Evolutionary conservation across 164 flowering plant species (phyloP).

Genomic region (Pachysandra terminalis): DNA sequence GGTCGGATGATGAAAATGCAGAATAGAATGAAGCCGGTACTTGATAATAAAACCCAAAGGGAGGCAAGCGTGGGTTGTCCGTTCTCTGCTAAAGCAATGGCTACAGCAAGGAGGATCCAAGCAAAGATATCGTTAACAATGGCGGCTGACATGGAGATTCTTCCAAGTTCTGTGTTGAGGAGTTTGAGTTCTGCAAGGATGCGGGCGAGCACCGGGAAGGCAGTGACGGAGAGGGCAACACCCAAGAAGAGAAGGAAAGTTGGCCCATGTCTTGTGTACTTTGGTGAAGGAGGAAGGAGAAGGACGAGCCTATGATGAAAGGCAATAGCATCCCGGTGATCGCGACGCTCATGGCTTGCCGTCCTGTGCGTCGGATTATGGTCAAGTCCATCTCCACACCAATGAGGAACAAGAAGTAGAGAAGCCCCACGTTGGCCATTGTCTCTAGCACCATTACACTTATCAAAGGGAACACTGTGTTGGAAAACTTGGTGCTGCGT

Average conservation of each 20-base stretch:
- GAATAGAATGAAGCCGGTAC: constrained; percentile 18
- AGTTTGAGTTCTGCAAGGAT: constrained; percentile 36
- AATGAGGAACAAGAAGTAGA: constrained; percentile 33
- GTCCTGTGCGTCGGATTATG: constrained; percentile 16
- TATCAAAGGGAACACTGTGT: constrained; percentile 16
- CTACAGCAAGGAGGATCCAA: constrained; percentile 28
- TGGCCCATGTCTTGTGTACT: background rate
- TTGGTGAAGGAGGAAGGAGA: constrained; percentile 12
- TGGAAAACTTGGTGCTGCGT: background rate
- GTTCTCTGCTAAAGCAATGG: constrained; percentile 22
- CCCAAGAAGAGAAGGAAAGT: constrained; percentile 34
- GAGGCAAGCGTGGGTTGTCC: background rate
- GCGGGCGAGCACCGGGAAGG: constrained; percentile 29
- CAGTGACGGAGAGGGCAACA: constrained; percentile 24
- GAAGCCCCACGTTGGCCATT: constrained; percentile 36
- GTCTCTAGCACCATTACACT: constrained; percentile 31
- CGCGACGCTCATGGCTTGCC: constrained; percentile 24
- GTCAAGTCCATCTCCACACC: constrained; percentile 33
- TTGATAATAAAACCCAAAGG: constrained; percentile 22
- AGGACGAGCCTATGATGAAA: constrained; percentile 20
- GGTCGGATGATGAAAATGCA: constrained; percentile 32
- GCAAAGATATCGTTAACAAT: constrained; percentile 29
- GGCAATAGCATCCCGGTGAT: constrained; percentile 30
- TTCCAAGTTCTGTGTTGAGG: constrained; percentile 29
- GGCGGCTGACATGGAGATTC: constrained; percentile 29